Evolutionary conservation across 495 filamentous ascomycete species (phyloP).

Genomic region (Hapsidospora chrysogenum): DNA sequence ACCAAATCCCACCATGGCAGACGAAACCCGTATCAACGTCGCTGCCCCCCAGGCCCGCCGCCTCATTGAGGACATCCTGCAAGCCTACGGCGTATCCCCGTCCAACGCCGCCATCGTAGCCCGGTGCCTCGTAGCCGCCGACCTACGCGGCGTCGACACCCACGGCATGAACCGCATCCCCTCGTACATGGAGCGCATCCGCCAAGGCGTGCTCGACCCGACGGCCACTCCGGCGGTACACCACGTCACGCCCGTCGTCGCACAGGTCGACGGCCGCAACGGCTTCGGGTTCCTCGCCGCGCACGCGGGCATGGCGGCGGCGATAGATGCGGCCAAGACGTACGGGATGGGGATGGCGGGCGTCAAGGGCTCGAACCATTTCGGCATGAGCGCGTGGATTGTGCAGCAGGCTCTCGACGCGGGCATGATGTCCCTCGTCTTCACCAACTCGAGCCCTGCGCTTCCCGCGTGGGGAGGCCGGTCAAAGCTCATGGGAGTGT

Average conservation of each 20-base stretch:
- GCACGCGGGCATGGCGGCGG: conserved; percentile 41
- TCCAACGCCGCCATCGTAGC: conserved; percentile 42
- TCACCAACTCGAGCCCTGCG: conserved; percentile 64
- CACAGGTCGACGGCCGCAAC: conserved; percentile 49
- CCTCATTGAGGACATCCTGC: conserved; percentile 20
- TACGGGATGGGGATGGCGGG: conserved; percentile 59
- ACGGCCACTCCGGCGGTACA: conserved; percentile 34
- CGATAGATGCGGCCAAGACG: conserved; percentile 44
- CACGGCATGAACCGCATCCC: conserved; percentile 65
- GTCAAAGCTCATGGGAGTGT: conserved; percentile 53
- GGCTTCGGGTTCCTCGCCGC: conserved; percentile 60
- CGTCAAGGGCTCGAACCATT: conserved; percentile 63
- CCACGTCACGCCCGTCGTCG: conserved; percentile 50
- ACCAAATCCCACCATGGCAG: neutral
- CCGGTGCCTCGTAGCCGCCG: conserved; percentile 47
- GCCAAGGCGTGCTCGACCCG: conserved; percentile 44
- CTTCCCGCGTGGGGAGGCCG: conserved; percentile 57
- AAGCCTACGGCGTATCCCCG: conserved; percentile 37
- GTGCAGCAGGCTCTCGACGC: conserved; percentile 58
- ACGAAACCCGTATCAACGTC: neutral
- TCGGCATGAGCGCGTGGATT: conserved; percentile 66
- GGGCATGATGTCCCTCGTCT: conserved; percentile 59
- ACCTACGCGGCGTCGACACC: conserved; percentile 63
- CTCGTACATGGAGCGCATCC: conserved; percentile 54
- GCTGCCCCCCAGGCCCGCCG: neutral